Base-by-base conservation (phyloP, 768 basidiomycete genomes). In the Psilocybe subaeruginosa region DNA sequence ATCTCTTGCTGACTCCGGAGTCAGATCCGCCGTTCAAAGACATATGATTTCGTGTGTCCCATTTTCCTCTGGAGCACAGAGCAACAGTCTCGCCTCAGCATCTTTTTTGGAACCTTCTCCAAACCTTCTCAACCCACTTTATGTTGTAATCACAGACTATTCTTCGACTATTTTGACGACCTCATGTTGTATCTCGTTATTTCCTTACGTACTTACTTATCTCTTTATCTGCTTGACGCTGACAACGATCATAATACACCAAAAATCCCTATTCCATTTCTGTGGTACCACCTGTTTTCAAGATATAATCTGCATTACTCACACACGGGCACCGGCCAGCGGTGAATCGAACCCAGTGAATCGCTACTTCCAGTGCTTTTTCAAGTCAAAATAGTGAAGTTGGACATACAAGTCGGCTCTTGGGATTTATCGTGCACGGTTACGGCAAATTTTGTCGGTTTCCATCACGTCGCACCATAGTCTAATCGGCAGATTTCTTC, bases 401-500 rank as follows among this genome's bases (percentile, higher is more conserved):
- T 23, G 23, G 23, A 23, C 23, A 23, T 2, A 23, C 2, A 23
- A 23, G 23, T 23, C 23, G 23, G 23, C 23, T 23, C 23, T 23
- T 23, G 2, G 23, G 23, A 23, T 12, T 43, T 43, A 43, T 43
- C 41, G 11, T 16, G 9, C n/a, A 14, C n/a, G 41, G 53, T 50
- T 50, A 59, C 43, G 50, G 56, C 58, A 53, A 46, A 41, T 48
- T 54, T 62, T 54, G 29, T 33, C 56, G 30, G 51, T 37, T 46
- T 47, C 46, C 56, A 62, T 62, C 61, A 62, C 56, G 59, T 55
- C 53, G 59, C 59, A 47, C 54, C 47, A 55, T 46, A 47, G 35
- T 53, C 16, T 58, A 58, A 58, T 39, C 46, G 58, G 50, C 58
- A 52, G 41, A 14, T 16, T 16, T 43, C 7, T 6, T 56, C 39